Conservation (phyloP, 805 yeast species). For the Ogataea minuta region DNA sequence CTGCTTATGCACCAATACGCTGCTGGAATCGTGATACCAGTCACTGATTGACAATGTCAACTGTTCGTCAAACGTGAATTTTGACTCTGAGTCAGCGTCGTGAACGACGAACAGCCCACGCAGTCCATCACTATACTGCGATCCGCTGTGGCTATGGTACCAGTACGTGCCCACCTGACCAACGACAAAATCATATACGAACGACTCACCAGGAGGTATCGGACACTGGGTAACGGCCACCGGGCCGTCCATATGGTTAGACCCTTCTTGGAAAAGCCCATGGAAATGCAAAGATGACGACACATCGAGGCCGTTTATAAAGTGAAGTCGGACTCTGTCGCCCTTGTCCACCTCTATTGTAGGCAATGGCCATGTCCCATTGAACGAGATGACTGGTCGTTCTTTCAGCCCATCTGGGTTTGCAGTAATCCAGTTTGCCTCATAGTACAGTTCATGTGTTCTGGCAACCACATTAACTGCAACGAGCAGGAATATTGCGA, state of each 20-base stretch:
- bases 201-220: conserved; percentile 64
- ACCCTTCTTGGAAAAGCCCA: conserved; percentile 67
- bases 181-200: conserved; percentile 68
- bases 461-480: conserved; percentile 21
- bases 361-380: conserved; percentile 73
- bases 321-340: conserved; percentile 56
- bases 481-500: conserved; percentile 2
- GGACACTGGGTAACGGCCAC: conserved; percentile 80
- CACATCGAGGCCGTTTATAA: conserved; percentile 55
- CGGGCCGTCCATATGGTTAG: conserved; percentile 73
- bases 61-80: conserved; percentile 65
- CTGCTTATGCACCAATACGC: conserved; percentile 46
- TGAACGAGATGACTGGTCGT: conserved; percentile 63
- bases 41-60: conserved; percentile 56
- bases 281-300: conserved; percentile 76
- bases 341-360: conserved; percentile 62
- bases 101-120: conserved; percentile 68
- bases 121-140: conserved; percentile 78
- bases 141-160: conserved; percentile 79
- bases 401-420: conserved; percentile 64
- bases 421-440: conserved; percentile 57
- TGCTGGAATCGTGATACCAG: conserved; percentile 57
- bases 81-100: conserved; percentile 42
- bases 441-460: conserved; percentile 57
- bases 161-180: conserved; percentile 77